These are phyloP conservation scores for Lentinula raphanica DNA, from an alignment of 768 basidiomycete genomes.

Conservation along the genomic window DNA sequence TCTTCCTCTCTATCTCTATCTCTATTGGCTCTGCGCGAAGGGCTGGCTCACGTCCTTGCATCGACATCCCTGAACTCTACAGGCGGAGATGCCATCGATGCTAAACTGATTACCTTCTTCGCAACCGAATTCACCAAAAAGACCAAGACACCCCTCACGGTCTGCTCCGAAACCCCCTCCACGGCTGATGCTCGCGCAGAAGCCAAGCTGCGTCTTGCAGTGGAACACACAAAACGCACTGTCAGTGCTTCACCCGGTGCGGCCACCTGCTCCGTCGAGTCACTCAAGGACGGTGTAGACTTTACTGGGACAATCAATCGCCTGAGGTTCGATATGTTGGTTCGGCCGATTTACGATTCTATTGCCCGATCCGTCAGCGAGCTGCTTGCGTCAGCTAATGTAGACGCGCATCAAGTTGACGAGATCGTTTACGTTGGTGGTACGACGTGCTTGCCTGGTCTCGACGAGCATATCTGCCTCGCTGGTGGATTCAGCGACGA, in stretches of 20 bases:
- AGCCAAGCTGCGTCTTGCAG: conserved; percentile 87
- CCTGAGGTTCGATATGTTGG: conserved; percentile 60
- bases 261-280: conserved; percentile 89
- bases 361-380: conserved; percentile 46
- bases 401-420: conserved; percentile 67
- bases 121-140: conserved; percentile 97
- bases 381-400: conserved; percentile 43
- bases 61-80: conserved; percentile 41
- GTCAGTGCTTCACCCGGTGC: conserved; percentile 82
- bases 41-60: conserved; percentile 64
- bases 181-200: conserved; percentile 73
- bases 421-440: conserved; percentile 82
- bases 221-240: conserved; percentile 93
- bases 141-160: conserved; percentile 68
- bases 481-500: conserved; percentile 54
- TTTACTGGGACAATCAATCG: conserved; percentile 70
- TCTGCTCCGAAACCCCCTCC: conserved; percentile 47
- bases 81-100: conserved; percentile 72
- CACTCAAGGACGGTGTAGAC: conserved; percentile 89
- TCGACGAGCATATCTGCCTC: conserved; percentile 52
- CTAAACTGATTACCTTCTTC: conserved; percentile 84
- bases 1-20: conserved; percentile 65
- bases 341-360: conserved; percentile 52
- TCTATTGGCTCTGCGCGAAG: conserved; percentile 68
- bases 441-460: conserved; percentile 66